Evolutionary conservation across 768 basidiomycete genomes (phyloP).

Genomic region (Amyloporia xantha): DNA sequence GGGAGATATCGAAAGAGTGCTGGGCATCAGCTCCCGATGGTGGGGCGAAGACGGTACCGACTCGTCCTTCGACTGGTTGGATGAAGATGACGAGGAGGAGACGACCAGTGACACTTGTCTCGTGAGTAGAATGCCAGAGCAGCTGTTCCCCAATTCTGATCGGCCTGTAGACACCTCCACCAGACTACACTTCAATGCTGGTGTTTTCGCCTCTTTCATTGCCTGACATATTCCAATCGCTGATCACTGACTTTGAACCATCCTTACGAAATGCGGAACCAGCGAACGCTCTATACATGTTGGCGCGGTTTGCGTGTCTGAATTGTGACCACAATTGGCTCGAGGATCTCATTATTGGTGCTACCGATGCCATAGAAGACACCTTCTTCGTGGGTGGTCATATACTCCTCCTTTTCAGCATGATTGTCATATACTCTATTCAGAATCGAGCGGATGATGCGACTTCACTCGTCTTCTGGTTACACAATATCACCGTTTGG

Average conservation of each 20-base stretch:
- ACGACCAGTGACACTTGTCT: conserved; percentile 25
- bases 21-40: conserved; percentile 56
- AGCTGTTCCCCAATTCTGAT: conserved; percentile 7
- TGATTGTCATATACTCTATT: neutral
- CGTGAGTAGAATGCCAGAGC: conserved; percentile 11
- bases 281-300: conserved; percentile 86
- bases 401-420: neutral
- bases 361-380: conserved; percentile 88
- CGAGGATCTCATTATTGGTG: conserved; percentile 86
- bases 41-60: conserved; percentile 48
- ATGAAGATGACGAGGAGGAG: conserved; percentile 45
- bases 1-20: conserved; percentile 48
- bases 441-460: conserved; percentile 83
- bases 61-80: conserved; percentile 27
- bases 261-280: conserved; percentile 73
- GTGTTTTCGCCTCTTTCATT: conserved; percentile 82
- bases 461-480: conserved; percentile 86
- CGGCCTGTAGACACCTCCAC: conserved; percentile 53
- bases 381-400: conserved; percentile 76
- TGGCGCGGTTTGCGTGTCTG: conserved; percentile 87
- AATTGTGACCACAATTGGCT: conserved; percentile 90
- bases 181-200: conserved; percentile 83
- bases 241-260: conserved; percentile 73
- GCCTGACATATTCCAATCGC: conserved; percentile 70
- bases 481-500: conserved; percentile 87